Evolutionary conservation across 345 rosid species (phyloP).

Genomic region (Crucihimalaya himalaica): DNA sequence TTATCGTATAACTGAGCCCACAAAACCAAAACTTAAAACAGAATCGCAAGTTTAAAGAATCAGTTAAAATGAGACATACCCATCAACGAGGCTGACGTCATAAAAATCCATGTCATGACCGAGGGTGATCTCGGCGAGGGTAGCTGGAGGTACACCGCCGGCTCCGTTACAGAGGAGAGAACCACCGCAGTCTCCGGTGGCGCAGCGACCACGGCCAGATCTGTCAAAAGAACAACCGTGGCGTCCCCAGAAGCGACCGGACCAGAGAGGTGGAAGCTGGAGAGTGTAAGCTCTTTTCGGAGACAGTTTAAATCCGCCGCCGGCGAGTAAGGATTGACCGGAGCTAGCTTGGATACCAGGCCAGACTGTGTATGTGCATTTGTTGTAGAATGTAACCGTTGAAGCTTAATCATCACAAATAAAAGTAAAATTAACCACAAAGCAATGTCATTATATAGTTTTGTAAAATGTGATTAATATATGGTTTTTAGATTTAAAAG

Average conservation of each 20-base stretch:
- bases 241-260: slow-evolving; percentile 57
- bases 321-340: slow-evolving; percentile 37
- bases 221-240: slow-evolving; percentile 44
- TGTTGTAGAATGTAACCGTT: slow-evolving; percentile 45
- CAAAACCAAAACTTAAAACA: not conserved
- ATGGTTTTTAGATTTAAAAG: not conserved
- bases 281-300: slow-evolving; percentile 38
- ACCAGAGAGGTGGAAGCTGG: slow-evolving; percentile 46
- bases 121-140: slow-evolving; percentile 54
- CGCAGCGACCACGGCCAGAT: slow-evolving; percentile 43
- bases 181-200: slow-evolving; percentile 51
- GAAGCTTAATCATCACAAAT: slow-evolving; percentile 26
- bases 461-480: not conserved
- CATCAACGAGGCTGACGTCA: slow-evolving; percentile 56
- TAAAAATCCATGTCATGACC: slow-evolving; percentile 47
- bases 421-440: not conserved
- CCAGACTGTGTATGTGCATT: slow-evolving; percentile 49
- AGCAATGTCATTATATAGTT: slow-evolving; percentile 14
- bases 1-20: not conserved
- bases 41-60: not conserved
- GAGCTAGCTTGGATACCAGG: slow-evolving; percentile 49
- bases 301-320: slow-evolving; percentile 44
- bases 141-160: slow-evolving; percentile 51
- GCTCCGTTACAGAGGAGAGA: slow-evolving; percentile 43
- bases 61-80: slow-evolving; percentile 27